Percentiles rank a stretch among this genome's conserved stretches.
phyloP scores from a whole-genome alignment of 2,329 filamentous ascomycete species.

The Colletotrichum chrysophilum region DNA sequence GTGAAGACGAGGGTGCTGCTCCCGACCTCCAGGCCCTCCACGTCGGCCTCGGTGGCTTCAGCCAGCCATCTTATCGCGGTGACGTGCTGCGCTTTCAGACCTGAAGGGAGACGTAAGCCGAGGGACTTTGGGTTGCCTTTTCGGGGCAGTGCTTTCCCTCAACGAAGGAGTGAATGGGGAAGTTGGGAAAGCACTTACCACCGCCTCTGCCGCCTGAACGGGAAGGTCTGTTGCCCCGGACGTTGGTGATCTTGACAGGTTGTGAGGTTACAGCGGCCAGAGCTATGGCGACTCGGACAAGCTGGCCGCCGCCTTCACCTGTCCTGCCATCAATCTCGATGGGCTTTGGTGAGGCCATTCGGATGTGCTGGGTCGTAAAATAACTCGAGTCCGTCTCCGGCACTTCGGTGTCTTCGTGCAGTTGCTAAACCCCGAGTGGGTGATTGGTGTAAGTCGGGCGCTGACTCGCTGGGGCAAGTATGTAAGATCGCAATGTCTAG shows the following conservation, averaged over 20 bases:
- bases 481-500: too few relatives aligned
- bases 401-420: too few relatives aligned
- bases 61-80: conserved; percentile 60
- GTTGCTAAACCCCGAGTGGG: too few relatives aligned
- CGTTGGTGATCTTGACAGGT: conserved; percentile 57
- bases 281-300: conserved; percentile 61
- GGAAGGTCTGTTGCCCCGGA: conserved; percentile 57
- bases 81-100: conserved; percentile 66
- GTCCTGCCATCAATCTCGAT: too few relatives aligned
- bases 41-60: conserved; percentile 53
- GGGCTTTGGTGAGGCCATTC: too few relatives aligned
- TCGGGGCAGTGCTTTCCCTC: neutral
- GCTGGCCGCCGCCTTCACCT: conserved; percentile 67
- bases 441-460: too few relatives aligned
- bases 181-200: neutral
- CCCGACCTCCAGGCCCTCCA: conserved; percentile 55
- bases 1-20: conserved; percentile 54
- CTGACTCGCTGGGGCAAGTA: too few relatives aligned
- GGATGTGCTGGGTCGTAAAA: too few relatives aligned
- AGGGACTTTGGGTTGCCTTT: neutral
- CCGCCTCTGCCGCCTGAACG: conserved; percentile 34
- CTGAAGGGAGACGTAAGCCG: conserved; percentile 34
- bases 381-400: too few relatives aligned
- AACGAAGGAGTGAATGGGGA: neutral
- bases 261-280: conserved; percentile 61